Conservation (phyloP, 306 rosid genomes). For the cucumber (Cucumis sativus) region DNA sequence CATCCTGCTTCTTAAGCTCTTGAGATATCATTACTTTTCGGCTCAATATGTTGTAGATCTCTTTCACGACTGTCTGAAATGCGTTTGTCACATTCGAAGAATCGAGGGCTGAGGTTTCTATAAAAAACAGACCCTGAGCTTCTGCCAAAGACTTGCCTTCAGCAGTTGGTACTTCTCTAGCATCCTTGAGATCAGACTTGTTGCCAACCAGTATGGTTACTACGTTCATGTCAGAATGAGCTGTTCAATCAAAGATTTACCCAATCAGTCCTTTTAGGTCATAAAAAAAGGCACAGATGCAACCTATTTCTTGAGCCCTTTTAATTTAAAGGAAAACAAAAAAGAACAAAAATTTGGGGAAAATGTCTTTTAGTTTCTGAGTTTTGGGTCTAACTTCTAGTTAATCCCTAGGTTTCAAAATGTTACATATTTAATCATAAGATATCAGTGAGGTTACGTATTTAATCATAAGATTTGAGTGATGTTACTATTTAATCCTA, state of each 20-base stretch:
- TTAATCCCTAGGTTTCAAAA: too few relatives aligned
- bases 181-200: conserved; percentile 90
- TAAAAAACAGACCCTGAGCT: conserved; percentile 88
- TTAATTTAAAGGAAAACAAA: too few relatives aligned
- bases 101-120: conserved; percentile 97
- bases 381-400: too few relatives aligned
- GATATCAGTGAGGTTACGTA: too few relatives aligned
- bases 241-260: conserved; percentile 47
- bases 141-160: conserved; percentile 90
- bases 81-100: conserved; percentile 83
- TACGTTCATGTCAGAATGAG: conserved; percentile 97
- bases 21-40: conserved; percentile 90
- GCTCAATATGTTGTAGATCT: conserved; percentile 86
- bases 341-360: too few relatives aligned
- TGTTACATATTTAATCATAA: too few relatives aligned
- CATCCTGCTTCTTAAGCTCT: conserved; percentile 57
- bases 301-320: not conserved
- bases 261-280: conserved; percentile 35
- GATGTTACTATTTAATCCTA: too few relatives aligned
- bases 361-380: too few relatives aligned
- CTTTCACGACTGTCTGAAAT: conserved; percentile 83
- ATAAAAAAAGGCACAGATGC: not conserved
- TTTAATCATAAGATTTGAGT: too few relatives aligned
- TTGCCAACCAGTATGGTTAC: conserved; percentile 91
- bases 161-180: conserved; percentile 79